Conservation (phyloP, 2,329 filamentous ascomycete genomes). For the Coniochaeta sp. region DNA sequence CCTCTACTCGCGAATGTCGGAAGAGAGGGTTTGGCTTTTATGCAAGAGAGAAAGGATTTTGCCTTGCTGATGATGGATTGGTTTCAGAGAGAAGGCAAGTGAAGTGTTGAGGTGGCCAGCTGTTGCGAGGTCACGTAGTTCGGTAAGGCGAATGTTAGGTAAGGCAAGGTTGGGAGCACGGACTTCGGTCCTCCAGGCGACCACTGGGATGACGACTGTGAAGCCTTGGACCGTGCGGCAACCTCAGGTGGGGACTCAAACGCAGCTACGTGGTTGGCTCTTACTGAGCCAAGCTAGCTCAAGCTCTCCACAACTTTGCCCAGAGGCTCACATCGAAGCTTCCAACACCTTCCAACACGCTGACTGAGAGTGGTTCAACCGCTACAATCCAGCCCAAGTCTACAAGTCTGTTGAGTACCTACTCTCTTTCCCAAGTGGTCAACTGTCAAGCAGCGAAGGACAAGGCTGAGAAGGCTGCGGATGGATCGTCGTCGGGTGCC, state of each 20-base stretch:
- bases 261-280: slow-evolving; percentile 13
- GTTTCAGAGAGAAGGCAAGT: neutral
- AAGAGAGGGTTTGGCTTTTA: slow-evolving; percentile 6
- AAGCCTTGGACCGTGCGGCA: slow-evolving; percentile 4
- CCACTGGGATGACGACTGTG: slow-evolving; percentile 7
- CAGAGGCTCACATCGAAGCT: slow-evolving; percentile 10
- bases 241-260: neutral
- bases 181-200: slow-evolving; percentile 3
- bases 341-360: slow-evolving; percentile 15
- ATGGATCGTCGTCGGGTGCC: neutral
- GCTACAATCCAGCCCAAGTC: neutral
- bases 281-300: slow-evolving; percentile 9
- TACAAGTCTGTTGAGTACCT: neutral
- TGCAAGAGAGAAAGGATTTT: slow-evolving; percentile 3
- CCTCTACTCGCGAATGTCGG: slow-evolving; percentile 6
- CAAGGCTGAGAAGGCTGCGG: neutral
- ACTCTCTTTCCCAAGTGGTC: neutral
- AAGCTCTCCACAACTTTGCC: slow-evolving; percentile 8
- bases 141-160: slow-evolving; percentile 2
- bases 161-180: neutral
- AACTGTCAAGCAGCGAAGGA: neutral
- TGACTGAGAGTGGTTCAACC: slow-evolving; percentile 7
- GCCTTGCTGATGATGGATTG: slow-evolving; percentile 3
- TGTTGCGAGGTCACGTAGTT: slow-evolving; percentile 3
- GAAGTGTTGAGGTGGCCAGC: neutral